A percentile compares a stretch with the other conserved stretches of the same genome.
Evolutionary conservation across 169 alveolate genomes (phyloP).

Genomic region (Fabrea salina): DNA sequence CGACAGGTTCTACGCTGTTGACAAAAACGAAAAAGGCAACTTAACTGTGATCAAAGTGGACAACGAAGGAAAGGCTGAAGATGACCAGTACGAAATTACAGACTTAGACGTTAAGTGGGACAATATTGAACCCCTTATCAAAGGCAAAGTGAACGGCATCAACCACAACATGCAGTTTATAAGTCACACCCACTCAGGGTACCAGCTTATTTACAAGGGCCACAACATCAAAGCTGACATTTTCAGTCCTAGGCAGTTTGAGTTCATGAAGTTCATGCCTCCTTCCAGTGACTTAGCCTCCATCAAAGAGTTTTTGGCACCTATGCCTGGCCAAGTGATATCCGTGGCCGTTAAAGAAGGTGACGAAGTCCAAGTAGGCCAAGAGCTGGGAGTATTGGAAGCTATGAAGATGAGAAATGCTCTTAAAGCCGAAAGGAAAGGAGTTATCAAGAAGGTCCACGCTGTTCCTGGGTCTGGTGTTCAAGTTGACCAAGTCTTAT

Average conservation of each 20-base stretch:
- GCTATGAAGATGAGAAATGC: conserved; percentile 65
- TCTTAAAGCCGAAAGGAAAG: conserved; percentile 41
- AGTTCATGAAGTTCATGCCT: not conserved
- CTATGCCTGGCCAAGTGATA: conserved; percentile 63
- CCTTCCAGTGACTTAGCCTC: conserved; percentile 14
- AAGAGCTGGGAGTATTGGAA: conserved; percentile 43
- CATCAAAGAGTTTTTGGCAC: conserved; percentile 40
- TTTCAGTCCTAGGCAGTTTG: conserved; percentile 18
- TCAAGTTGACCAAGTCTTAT: conserved; percentile 47
- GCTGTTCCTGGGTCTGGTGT: conserved; percentile 49
- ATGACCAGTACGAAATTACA: not conserved
- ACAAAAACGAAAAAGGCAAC: conserved; percentile 16
- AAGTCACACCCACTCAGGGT: not conserved
- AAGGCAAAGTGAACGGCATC: not conserved
- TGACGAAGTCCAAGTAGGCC: conserved; percentile 42
- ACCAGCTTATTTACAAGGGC: conserved; percentile 1
- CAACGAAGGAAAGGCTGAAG: not conserved
- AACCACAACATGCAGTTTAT: not conserved
- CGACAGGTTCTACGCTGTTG: not conserved
- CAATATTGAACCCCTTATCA: conserved; percentile 2
- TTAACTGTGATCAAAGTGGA: not conserved
- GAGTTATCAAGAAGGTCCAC: conserved; percentile 41
- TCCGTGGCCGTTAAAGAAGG: conserved; percentile 46
- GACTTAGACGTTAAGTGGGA: not conserved
- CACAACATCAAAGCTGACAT: conserved; percentile 16